phyloP scores from a whole-genome alignment of 1,284 basidiomycete genomes.

The Bjerkandera adusta region DNA sequence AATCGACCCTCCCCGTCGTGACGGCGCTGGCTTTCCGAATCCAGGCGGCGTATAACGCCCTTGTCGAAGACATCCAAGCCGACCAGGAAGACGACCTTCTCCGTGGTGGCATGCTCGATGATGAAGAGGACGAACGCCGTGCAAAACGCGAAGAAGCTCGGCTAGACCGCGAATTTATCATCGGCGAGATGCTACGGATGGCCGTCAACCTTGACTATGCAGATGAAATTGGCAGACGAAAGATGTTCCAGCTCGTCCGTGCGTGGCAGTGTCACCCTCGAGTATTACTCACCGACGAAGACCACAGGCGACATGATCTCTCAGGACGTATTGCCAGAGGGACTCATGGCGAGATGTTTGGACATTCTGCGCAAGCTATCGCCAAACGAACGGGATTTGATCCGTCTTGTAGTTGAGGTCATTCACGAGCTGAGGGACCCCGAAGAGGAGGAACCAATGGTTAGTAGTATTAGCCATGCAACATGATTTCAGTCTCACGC shows the following conservation, averaged over 20 bases:
- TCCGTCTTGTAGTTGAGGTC: conserved; percentile 92
- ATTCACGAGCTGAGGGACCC: conserved; percentile 82
- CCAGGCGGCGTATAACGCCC: conserved; percentile 75
- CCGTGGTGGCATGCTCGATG: conserved; percentile 33
- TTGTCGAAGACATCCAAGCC: conserved; percentile 50
- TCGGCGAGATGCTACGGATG: conserved; percentile 81
- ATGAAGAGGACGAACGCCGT: conserved; percentile 42
- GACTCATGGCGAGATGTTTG: conserved; percentile 78
- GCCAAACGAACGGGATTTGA: conserved; percentile 86
- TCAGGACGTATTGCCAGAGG: conserved; percentile 76
- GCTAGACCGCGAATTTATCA: conserved; percentile 70
- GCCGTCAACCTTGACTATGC: conserved; percentile 87
- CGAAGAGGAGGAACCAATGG: conserved; percentile 39
- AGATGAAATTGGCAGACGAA: conserved; percentile 92
- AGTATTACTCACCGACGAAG: not conserved
- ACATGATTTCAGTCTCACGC: not conserved
- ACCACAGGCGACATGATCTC: conserved; percentile 80
- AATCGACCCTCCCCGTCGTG: conserved; percentile 82
- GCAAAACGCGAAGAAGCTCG: conserved; percentile 52
- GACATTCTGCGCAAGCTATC: conserved; percentile 88
- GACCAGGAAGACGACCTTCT: conserved; percentile 40
- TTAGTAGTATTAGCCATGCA: not conserved
- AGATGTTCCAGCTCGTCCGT: conserved; percentile 89
- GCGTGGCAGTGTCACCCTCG: conserved; percentile 36
- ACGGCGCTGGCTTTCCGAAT: conserved; percentile 88